phyloP scores from a whole-genome alignment of 306 rosid species.

The Sicyos edulis region DNA sequence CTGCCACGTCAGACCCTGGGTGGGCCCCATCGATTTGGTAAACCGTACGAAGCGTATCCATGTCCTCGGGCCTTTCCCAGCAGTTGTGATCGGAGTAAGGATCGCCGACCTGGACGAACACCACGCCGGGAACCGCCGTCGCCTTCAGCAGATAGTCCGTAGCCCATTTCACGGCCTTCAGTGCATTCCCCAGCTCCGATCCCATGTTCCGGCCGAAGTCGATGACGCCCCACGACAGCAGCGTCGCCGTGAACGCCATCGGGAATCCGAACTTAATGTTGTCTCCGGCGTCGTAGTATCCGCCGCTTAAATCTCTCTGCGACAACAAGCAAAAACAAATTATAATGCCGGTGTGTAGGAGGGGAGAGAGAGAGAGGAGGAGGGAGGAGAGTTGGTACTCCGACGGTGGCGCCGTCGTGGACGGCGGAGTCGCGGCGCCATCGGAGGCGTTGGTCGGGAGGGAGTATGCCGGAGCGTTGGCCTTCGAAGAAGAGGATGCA shows the following conservation, averaged over 20 bases:
- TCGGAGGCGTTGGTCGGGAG: slow-evolving; percentile 67
- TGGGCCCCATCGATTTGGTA: slow-evolving; percentile 65
- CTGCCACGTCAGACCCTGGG: slow-evolving; percentile 97
- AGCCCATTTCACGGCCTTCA: slow-evolving; percentile 70
- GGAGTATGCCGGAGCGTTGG: slow-evolving; percentile 94
- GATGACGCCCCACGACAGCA: slow-evolving; percentile 83
- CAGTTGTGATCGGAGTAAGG: slow-evolving; percentile 85
- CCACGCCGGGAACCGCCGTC: slow-evolving; percentile 63
- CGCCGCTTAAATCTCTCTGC: slow-evolving; percentile 82
- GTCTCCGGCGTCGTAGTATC: slow-evolving; percentile 97
- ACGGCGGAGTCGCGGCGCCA: slow-evolving; percentile 93
- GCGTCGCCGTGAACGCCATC: slow-evolving; percentile 87
- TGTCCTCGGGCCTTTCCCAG: slow-evolving; percentile 98
- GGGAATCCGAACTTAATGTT: slow-evolving; percentile 94
- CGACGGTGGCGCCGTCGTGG: slow-evolving; percentile 72
- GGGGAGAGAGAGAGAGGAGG: no score
- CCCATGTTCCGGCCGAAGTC: slow-evolving; percentile 86
- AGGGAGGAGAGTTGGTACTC: slow-evolving; percentile 30
- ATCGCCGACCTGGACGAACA: slow-evolving; percentile 84
- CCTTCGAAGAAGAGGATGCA: slow-evolving; percentile 97
- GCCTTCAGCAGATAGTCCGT: slow-evolving; percentile 79
- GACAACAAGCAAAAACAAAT: slow-evolving; percentile 24
- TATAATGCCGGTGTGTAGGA: not conserved
- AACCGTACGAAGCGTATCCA: slow-evolving; percentile 84
- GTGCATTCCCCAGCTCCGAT: slow-evolving; percentile 56